A percentile compares a stretch with the other conserved stretches of the same genome.
Evolutionary conservation across 345 rosid species (phyloP).

Genomic region (Sonneratia caseolaris): DNA sequence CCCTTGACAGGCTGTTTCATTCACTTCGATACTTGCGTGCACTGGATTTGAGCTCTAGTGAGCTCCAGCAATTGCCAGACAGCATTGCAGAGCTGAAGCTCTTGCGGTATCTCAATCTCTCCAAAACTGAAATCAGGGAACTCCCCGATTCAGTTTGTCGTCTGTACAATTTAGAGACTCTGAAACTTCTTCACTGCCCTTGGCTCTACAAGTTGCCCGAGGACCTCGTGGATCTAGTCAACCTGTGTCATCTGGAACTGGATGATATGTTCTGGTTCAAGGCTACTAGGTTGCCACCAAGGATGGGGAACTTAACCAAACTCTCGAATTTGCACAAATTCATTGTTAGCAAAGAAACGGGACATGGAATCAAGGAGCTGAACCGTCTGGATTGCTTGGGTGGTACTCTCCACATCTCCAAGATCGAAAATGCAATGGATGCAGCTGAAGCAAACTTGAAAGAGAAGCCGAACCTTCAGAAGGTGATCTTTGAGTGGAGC

Average conservation of each 20-base stretch:
- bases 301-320: slow-evolving; percentile 18
- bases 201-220: slow-evolving; percentile 22
- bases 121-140: slow-evolving; percentile 20
- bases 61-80: slow-evolving; percentile 12
- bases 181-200: slow-evolving; percentile 21
- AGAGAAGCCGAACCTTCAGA: slow-evolving; percentile 11
- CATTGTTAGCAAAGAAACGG: slow-evolving; percentile 4
- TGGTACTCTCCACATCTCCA: slow-evolving; percentile 16
- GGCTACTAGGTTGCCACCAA: slow-evolving; percentile 15
- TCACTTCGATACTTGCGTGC: slow-evolving; percentile 16
- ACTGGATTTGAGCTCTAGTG: slow-evolving; percentile 24
- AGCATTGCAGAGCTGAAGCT: slow-evolving; percentile 19
- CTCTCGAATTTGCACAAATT: slow-evolving; percentile 18
- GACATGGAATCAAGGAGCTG: slow-evolving; percentile 3
- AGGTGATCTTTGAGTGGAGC: background rate
- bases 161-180: slow-evolving; percentile 21
- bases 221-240: slow-evolving; percentile 19
- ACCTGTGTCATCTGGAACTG: slow-evolving; percentile 22
- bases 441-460: slow-evolving; percentile 13
- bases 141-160: slow-evolving; percentile 27
- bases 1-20: slow-evolving; percentile 12
- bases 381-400: background rate
- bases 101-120: slow-evolving; percentile 24
- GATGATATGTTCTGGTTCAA: slow-evolving; percentile 34
- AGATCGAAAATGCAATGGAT: slow-evolving; percentile 16